These are phyloP conservation scores for Lumnitzera racemosa DNA, from an alignment of 345 rosid species.

Conservation along the genomic window DNA sequence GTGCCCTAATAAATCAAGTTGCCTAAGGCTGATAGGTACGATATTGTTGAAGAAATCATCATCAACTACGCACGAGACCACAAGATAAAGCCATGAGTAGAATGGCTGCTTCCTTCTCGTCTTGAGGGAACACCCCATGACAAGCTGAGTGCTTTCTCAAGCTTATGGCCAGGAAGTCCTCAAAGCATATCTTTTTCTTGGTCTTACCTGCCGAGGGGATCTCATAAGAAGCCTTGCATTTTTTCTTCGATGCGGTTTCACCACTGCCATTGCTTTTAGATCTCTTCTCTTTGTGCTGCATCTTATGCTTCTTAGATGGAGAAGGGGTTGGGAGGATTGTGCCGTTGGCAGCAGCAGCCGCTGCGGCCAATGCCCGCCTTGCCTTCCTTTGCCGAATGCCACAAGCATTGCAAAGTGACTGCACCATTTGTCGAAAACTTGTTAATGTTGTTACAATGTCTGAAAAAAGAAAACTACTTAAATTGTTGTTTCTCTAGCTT, in stretches of 20 bases:
- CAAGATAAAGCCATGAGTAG: constrained; percentile 89
- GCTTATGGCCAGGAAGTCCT: constrained; percentile 51
- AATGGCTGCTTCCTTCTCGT: constrained; percentile 93
- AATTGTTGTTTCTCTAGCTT: background rate
- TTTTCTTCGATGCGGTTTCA: constrained; percentile 32
- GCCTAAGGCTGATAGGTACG: too few relatives aligned
- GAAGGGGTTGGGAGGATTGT: constrained; percentile 13
- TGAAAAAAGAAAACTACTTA: too few relatives aligned
- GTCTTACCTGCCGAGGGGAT: constrained; percentile 12
- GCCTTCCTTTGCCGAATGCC: constrained; percentile 94
- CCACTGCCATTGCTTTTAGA: constrained; percentile 9
- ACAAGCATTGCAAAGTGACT: constrained; percentile 95
- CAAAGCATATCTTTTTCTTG: constrained; percentile 50
- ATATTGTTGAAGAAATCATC: background rate
- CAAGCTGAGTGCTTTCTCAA: constrained; percentile 63
- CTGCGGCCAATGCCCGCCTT: constrained; percentile 59
- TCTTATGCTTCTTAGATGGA: constrained; percentile 18
- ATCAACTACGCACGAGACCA: constrained; percentile 66
- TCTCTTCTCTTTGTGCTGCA: constrained; percentile 30
- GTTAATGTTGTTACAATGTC: background rate
- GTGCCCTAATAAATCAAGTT: too few relatives aligned
- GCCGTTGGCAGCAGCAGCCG: constrained; percentile 27
- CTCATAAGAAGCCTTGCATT: constrained; percentile 16
- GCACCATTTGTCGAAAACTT: constrained; percentile 8
- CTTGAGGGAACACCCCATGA: constrained; percentile 82